These are phyloP conservation scores for Incumbomyces delicatus DNA, from an alignment of 2,329 filamentous ascomycete species.

Conservation along the genomic window DNA sequence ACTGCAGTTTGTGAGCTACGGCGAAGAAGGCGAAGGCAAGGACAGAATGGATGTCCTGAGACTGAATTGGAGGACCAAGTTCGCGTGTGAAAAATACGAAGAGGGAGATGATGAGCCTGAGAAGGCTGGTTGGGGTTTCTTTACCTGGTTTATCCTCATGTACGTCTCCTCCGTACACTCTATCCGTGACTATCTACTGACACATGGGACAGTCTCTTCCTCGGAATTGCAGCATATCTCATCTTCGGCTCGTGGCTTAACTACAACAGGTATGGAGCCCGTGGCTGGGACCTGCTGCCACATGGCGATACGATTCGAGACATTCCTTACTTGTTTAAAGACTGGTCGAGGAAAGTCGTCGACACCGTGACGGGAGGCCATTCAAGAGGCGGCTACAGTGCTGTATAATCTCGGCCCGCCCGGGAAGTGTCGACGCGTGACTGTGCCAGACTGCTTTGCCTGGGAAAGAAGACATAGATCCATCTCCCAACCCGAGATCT, in stretches of 20 bases:
- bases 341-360: constrained; percentile 70
- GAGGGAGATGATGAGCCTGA: constrained; percentile 34
- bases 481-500: too few relatives aligned
- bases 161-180: constrained; percentile 41
- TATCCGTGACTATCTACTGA: constrained; percentile 17
- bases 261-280: constrained; percentile 90
- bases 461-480: too few relatives aligned
- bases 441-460: too few relatives aligned
- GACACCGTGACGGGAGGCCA: constrained; percentile 77
- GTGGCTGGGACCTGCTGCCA: constrained; percentile 89
- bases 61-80: constrained; percentile 77
- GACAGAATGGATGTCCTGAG: constrained; percentile 52
- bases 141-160: constrained; percentile 94
- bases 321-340: constrained; percentile 81
- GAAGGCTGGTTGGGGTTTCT: constrained; percentile 72
- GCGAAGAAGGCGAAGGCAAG: constrained; percentile 38
- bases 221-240: constrained; percentile 76
- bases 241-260: constrained; percentile 99
- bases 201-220: constrained; percentile 59
- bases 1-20: constrained; percentile 69
- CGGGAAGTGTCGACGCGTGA: too few relatives aligned
- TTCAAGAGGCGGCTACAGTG: constrained; percentile 84
- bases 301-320: constrained; percentile 89
- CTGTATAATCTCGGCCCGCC: constrained; percentile 50
- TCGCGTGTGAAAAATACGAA: constrained; percentile 61